Conservation (phyloP, 192 early-diverging fungal genomes). For the Podila epigama region DNA sequence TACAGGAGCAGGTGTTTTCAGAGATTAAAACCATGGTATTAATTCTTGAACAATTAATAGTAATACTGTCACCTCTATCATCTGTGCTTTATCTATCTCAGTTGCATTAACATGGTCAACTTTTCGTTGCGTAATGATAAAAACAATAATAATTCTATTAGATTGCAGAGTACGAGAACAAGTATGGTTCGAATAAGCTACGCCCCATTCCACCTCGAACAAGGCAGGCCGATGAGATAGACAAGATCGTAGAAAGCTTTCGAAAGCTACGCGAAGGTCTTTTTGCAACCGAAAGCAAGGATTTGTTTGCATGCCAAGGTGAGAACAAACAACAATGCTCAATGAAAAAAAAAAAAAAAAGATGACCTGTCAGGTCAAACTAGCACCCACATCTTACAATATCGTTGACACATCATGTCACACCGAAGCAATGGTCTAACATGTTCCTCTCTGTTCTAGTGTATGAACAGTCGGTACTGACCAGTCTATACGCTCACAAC, state of each 20-base stretch:
- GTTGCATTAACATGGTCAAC: no score
- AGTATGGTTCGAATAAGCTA: conserved; percentile 21
- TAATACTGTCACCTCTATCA: no score
- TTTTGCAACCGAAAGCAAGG: conserved; percentile 25
- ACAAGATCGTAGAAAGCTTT: conserved; percentile 34
- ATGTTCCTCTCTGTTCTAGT: conserved; percentile 6
- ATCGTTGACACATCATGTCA: no score
- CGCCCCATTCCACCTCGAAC: conserved; percentile 17
- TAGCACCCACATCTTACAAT: no score
- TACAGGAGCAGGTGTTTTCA: conserved; percentile 42
- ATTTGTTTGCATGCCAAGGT: conserved; percentile 34
- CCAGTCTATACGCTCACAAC: conserved; percentile 36
- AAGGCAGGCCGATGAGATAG: conserved; percentile 23
- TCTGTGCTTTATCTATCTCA: no score
- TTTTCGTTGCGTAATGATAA: no score
- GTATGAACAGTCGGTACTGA: conserved; percentile 31
- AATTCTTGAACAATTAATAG: no score
- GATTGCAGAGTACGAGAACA: conserved; percentile 21
- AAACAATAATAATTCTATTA: neutral
- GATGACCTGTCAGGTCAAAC: no score
- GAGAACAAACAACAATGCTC: neutral
- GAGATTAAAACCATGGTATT: conserved; percentile 51
- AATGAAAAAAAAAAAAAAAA: no score
- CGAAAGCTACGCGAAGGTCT: conserved; percentile 40
- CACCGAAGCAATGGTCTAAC: no score